These are phyloP conservation scores for Arxiozyma slooffiae DNA, from an alignment of 1,139 yeast species.

Conservation along the genomic window DNA sequence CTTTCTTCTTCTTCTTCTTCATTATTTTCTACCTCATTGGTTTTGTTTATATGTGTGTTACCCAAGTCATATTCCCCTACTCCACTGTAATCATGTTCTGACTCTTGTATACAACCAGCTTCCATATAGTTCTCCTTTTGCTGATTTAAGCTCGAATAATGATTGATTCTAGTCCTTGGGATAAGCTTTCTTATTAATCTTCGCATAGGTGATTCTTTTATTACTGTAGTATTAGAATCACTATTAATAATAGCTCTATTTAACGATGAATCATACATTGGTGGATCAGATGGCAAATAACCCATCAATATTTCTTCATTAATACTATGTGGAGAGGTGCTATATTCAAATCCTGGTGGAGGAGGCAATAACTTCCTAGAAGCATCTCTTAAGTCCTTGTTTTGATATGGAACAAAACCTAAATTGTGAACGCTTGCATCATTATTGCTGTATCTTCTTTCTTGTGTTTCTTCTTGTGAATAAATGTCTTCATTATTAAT, in stretches of 20 bases:
- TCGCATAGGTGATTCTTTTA: conserved; percentile 1
- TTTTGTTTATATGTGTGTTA: background rate
- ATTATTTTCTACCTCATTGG: background rate
- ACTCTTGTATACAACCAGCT: background rate
- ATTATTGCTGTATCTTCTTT: conserved; percentile 11
- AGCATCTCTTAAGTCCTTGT: conserved; percentile 8
- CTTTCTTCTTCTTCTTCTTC: conserved; percentile 4
- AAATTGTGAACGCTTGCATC: background rate
- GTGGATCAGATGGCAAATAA: conserved; percentile 32
- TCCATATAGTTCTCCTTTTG: conserved; percentile 2
- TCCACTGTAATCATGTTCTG: background rate
- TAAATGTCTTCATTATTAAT: conserved; percentile 20
- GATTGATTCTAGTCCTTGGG: background rate
- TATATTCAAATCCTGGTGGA: conserved; percentile 31
- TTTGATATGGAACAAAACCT: background rate
- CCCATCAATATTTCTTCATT: conserved; percentile 29
- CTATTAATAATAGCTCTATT: conserved; percentile 11
- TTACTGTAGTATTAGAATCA: background rate
- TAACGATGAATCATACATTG: conserved; percentile 19
- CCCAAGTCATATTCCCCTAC: background rate
- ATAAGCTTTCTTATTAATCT: background rate
- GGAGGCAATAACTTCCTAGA: conserved; percentile 28
- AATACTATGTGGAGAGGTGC: conserved; percentile 22
- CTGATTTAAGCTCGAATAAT: background rate
- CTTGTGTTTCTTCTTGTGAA: conserved; percentile 24